These are phyloP conservation scores for Tolypocladium amazonense DNA, from an alignment of 2,329 filamentous ascomycete species.

Conservation along the genomic window DNA sequence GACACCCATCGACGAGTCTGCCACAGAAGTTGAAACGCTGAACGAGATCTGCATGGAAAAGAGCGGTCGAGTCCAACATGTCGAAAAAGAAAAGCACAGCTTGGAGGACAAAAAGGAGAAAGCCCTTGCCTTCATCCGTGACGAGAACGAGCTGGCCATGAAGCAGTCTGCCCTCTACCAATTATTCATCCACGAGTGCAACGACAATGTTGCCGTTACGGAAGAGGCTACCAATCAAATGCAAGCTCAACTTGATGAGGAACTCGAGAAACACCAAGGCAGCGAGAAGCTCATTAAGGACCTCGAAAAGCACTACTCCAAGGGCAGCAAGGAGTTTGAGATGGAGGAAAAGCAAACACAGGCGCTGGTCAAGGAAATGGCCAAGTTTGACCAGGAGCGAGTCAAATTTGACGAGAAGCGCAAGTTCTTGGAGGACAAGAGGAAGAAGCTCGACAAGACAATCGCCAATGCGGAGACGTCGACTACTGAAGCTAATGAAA, in stretches of 20 bases:
- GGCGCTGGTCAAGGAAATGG: slow-evolving; percentile 70
- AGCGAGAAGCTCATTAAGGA: slow-evolving; percentile 84
- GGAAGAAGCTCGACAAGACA: slow-evolving; percentile 88
- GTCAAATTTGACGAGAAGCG: slow-evolving; percentile 98
- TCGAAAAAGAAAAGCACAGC: slow-evolving; percentile 90
- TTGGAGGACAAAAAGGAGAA: slow-evolving; percentile 96
- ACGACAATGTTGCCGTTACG: slow-evolving; percentile 79
- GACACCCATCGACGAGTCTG: slow-evolving; percentile 88
- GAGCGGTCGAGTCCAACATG: slow-evolving; percentile 87
- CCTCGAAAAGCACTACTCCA: slow-evolving; percentile 74
- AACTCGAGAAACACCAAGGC: slow-evolving; percentile 85
- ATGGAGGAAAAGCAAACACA: slow-evolving; percentile 73
- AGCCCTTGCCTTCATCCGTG: slow-evolving; percentile 75
- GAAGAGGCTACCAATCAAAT: slow-evolving; percentile 86
- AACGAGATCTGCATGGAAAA: slow-evolving; percentile 96
- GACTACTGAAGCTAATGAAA: slow-evolving; percentile 62
- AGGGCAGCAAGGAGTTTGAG: slow-evolving; percentile 75
- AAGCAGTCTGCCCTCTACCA: slow-evolving; percentile 93
- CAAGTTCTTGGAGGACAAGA: slow-evolving; percentile 84
- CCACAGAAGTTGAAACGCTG: slow-evolving; percentile 76
- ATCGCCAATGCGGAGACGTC: slow-evolving; percentile 68
- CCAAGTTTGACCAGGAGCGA: slow-evolving; percentile 88
- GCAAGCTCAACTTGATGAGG: slow-evolving; percentile 73
- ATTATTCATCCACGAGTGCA: slow-evolving; percentile 78
- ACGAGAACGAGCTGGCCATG: slow-evolving; percentile 83